phyloP scores from a whole-genome alignment of 1,284 basidiomycete species.

The Kalmanozyma brasiliensis region DNA sequence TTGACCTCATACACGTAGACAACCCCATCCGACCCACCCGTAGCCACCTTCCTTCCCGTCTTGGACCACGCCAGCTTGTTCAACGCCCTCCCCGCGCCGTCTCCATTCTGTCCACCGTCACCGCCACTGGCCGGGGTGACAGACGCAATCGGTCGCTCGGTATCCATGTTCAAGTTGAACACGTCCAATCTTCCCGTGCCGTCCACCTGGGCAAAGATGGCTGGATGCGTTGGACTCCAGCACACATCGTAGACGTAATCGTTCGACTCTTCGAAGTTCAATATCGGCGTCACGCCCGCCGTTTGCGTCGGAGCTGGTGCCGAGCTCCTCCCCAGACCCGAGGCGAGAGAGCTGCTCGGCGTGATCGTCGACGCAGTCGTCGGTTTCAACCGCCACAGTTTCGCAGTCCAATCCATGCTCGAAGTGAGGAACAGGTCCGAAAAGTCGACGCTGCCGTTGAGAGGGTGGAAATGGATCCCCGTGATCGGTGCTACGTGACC shows the following conservation, averaged over 20 bases:
- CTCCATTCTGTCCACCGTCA: neutral
- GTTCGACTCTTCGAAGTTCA: constrained; percentile 86
- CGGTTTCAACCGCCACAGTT: constrained; percentile 54
- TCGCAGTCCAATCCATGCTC: constrained; percentile 64
- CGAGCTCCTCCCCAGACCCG: neutral
- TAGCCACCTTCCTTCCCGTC: constrained; percentile 82
- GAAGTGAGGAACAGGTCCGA: constrained; percentile 86
- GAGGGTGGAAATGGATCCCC: constrained; percentile 91
- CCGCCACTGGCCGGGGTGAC: constrained; percentile 1
- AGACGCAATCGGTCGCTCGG: constrained; percentile 72
- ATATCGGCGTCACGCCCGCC: constrained; percentile 12
- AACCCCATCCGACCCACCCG: constrained; percentile 90
- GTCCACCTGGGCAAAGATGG: constrained; percentile 91
- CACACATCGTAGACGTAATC: constrained; percentile 99
- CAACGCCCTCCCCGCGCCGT: constrained; percentile 72
- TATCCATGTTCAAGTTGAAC: constrained; percentile 94
- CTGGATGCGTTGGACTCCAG: constrained; percentile 96
- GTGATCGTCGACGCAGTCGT: constrained; percentile 4
- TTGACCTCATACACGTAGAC: constrained; percentile 82
- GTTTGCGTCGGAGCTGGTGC: neutral
- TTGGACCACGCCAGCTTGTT: constrained; percentile 97
- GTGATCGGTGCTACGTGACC: constrained; percentile 93
- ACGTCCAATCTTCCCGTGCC: constrained; percentile 93
- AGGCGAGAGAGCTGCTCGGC: neutral
- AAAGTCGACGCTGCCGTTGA: constrained; percentile 77